phyloP scores from a whole-genome alignment of 805 yeast species.

The Yarrowia sp. region DNA sequence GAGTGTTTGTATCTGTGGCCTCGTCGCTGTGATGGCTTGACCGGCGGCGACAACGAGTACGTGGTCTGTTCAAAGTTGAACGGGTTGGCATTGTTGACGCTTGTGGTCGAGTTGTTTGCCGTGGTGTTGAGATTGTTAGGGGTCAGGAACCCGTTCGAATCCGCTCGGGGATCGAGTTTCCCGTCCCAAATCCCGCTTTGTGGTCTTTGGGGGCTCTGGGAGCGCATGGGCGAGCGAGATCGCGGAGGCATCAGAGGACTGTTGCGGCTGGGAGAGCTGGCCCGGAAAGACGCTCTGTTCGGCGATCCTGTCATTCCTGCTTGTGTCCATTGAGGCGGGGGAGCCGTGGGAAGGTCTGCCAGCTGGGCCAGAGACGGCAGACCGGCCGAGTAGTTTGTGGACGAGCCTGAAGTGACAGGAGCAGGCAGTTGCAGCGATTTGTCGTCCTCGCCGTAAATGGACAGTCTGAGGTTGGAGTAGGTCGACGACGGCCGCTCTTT shows the following conservation, averaged over 20 bases:
- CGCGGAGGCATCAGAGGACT: constrained; percentile 32
- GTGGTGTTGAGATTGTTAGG: constrained; percentile 6
- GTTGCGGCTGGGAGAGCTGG: constrained; percentile 6
- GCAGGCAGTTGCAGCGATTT: constrained; percentile 11
- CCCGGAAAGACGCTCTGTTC: constrained; percentile 6
- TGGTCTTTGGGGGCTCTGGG: constrained; percentile 28
- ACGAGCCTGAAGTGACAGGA: constrained; percentile 17
- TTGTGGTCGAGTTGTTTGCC: constrained; percentile 1
- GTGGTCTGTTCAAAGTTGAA: constrained; percentile 70
- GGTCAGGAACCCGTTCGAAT: constrained; percentile 11
- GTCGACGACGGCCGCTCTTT: constrained; percentile 37
- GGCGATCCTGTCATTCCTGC: constrained; percentile 29
- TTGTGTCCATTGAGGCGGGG: constrained; percentile 25
- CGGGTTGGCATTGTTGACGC: constrained; percentile 51
- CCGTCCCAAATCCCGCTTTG: constrained; percentile 31
- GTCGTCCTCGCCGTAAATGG: constrained; percentile 29
- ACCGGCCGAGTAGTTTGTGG: constrained; percentile 27
- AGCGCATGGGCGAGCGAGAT: constrained; percentile 20
- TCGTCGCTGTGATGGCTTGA: constrained; percentile 60
- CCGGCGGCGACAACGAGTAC: constrained; percentile 47
- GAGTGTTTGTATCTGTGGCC: constrained; percentile 97
- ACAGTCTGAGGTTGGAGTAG: constrained; percentile 32
- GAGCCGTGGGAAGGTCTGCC: constrained; percentile 17
- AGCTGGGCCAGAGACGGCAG: constrained; percentile 21
- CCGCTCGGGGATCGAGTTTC: constrained; percentile 15